Evolutionary conservation across 169 alveolate species (phyloP).

Genomic region (Plasmodium malariae): DNA sequence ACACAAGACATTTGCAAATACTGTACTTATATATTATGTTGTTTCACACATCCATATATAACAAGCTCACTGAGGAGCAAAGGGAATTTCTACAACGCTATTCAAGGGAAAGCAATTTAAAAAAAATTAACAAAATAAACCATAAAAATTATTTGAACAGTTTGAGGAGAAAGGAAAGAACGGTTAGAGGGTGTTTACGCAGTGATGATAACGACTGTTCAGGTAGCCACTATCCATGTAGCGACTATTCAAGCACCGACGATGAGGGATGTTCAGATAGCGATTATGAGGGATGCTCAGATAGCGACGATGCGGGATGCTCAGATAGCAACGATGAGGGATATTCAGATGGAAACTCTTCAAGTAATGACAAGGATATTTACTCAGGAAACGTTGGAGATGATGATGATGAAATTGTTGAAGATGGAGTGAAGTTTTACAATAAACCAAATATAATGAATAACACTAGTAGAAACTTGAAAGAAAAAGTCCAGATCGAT

Average conservation of each 20-base stretch:
- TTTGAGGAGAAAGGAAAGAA: neutral
- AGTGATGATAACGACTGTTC: neutral
- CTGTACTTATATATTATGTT: slow-evolving; percentile 78
- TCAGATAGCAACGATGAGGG: neutral
- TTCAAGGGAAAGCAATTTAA: slow-evolving; percentile 51
- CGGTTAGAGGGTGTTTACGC: neutral
- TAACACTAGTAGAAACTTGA: neutral
- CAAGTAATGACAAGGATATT: neutral
- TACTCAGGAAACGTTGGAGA: neutral
- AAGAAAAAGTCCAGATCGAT: neutral
- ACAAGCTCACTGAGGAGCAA: slow-evolving; percentile 44
- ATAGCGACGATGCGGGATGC: neutral
- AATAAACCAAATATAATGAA: neutral
- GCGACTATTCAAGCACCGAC: neutral
- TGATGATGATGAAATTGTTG: neutral
- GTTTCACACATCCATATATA: slow-evolving; percentile 24
- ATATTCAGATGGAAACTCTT: neutral
- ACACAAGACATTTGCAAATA: slow-evolving; percentile 80
- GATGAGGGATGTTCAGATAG: neutral
- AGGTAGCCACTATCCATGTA: neutral
- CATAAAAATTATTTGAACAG: neutral
- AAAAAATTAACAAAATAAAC: slow-evolving; percentile 15
- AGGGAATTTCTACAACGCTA: slow-evolving; percentile 25
- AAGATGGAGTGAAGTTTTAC: neutral
- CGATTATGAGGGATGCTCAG: neutral